Base-by-base conservation (phyloP, 1,284 basidiomycete species). In the Cryptococcus amylolentus region DNA sequence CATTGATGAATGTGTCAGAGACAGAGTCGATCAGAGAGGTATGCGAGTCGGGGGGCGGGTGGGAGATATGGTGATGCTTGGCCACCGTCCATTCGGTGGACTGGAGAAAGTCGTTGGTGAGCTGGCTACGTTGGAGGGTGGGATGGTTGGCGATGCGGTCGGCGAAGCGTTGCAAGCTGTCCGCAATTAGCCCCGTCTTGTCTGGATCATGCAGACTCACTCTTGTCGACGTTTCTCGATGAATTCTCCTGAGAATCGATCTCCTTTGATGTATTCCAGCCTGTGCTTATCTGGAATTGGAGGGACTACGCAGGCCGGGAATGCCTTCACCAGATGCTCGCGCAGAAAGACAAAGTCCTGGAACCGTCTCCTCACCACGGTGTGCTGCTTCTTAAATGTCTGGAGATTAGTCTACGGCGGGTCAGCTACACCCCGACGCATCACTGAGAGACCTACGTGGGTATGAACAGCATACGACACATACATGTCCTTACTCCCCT, bases 61-160 rank as follows among this genome's bases (percentile, higher is more conserved):
- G 89, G 5, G 91, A 89, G 52, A 90, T 81, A 68, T 95, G 90
- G 70, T 91, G 88, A 75, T 96, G 91, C 88, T 94, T 96, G 67
- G 88, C 86, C n/a, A 96, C 91, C 69, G 84, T 58, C 95, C 95
- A 99, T 91, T 99, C 94, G 41, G 88, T 88, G 12, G 92, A 96
- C 73, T 93, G 91, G 55, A 98, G 86, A 78, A 99, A 98, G 48
- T 89, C 89, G 23, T 89, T 85, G 20, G 96, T 82, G 18, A 98
- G 84, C 16, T 88, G 88, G 59, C 89, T 90, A 43, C 95, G 82
- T 72, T 96, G 92, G n/a, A 99, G 80, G 0, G 89, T 96, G 10
- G 96, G 94, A 77, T 99, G 96, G 39, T 91, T 84, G 44, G 89
- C 83, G 60, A 98, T 79, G 41, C 95, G 86, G 74, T 95, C 87